A percentile compares a stretch with the other conserved stretches of the same genome.
phyloP scores from a whole-genome alignment of 352 stramenopile species.

The Globisporangium parvum region DNA sequence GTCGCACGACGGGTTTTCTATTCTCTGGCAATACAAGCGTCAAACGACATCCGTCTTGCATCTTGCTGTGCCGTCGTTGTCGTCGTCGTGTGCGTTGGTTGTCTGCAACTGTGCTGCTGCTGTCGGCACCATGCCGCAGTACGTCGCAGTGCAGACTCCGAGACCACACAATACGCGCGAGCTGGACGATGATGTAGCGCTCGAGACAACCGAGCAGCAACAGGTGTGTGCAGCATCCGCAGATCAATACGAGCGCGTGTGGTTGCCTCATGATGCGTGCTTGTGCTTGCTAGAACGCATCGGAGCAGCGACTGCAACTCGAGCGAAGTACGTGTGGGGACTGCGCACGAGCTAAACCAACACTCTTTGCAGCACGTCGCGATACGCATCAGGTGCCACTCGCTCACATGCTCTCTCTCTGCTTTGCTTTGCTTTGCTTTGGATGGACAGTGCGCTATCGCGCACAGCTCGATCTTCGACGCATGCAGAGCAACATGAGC shows the following conservation, averaged over 20 bases:
- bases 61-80: too few relatives aligned
- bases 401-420: too few relatives aligned
- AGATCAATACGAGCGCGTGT: too few relatives aligned
- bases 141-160: conserved; percentile 23
- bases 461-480: conserved; percentile 14
- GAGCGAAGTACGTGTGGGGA: conserved; percentile 9
- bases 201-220: not conserved
- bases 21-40: too few relatives aligned
- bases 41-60: too few relatives aligned
- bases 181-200: not conserved
- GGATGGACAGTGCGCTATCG: conserved; percentile 5
- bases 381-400: too few relatives aligned
- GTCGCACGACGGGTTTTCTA: too few relatives aligned
- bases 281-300: not conserved
- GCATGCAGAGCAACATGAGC: conserved; percentile 19
- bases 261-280: not conserved
- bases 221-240: not conserved
- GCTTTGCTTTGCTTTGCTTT: not conserved
- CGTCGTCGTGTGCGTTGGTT: too few relatives aligned
- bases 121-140: conserved; percentile 20
- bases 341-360: too few relatives aligned
- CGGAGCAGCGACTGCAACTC: conserved; percentile 6
- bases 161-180: not conserved
- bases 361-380: not conserved
- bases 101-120: not conserved